Evolutionary conservation across 192 early-diverging fungal species (phyloP), one percentile per base, ranked within the genome.

Genomic region (Coemansia erecta): DNA sequence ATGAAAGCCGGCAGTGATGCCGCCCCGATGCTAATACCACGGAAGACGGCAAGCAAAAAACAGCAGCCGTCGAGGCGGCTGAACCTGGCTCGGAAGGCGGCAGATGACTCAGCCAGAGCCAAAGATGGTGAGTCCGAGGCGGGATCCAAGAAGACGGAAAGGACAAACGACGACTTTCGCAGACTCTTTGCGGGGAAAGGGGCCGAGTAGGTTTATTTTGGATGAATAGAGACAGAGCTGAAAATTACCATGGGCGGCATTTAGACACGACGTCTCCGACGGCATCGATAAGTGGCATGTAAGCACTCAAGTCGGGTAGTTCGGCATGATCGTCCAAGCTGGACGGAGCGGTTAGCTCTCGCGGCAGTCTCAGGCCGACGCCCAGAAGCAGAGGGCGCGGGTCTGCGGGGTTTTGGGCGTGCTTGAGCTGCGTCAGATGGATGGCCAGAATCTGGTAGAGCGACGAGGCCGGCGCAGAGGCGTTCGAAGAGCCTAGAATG

Each of bases 381-480:
- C 74, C 74, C 3, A 77, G 44, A 1, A 77, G 24, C 12, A 77
- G 22, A 0, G 74, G 74, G 0, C 74, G 68, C 14, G 33, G 12
- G 19, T 77, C 74, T 5, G 35, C 14, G 0, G 65, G 64, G 51
- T 53, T 64, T 31, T 66, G 55, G 10, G 26, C 26, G 45, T 42
- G 61, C 48, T 68, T 64, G 54, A 58, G 57, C 51, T 77, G 74
- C 5, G 62, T 19, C 31, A 63, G 31, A 26, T 63, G 50, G 9
- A 63, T 77, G 22, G 74, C 74, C 17, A 63, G 21, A 13, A 71
- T 64, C 44, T 77, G 64, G 51, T 77, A 71, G 10, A 77, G 53
- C 35, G 74, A 77, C 50, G 68, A 35, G 7, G 58, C 61, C 3
- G 56, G 31, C 7, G 28, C 28, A 1, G 64, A 53, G 9, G 60